Percentiles rank a stretch among this genome's conserved stretches.
These are phyloP conservation scores for Phytophthora foliorum DNA, from an alignment of 352 stramenopile genomes.

Conservation along the genomic window DNA sequence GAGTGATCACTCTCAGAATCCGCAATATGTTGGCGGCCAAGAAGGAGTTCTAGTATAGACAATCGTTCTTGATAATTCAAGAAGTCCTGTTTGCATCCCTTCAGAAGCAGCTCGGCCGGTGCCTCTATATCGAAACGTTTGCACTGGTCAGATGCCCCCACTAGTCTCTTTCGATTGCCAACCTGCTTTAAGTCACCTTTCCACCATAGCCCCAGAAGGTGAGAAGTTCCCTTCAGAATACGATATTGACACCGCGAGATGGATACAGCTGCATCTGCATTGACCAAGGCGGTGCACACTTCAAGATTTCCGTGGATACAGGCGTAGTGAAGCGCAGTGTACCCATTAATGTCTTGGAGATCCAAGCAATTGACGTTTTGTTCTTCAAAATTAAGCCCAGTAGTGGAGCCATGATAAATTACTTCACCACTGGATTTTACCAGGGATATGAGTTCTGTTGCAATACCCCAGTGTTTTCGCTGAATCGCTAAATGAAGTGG, in stretches of 20 bases:
- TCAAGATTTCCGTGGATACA: conserved; percentile 45
- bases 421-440: conserved; percentile 22
- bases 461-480: conserved; percentile 44
- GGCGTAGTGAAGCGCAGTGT: conserved; percentile 68
- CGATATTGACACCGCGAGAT: conserved; percentile 44
- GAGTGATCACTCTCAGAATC: not conserved
- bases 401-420: conserved; percentile 7
- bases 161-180: conserved; percentile 12
- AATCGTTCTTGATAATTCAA: conserved; percentile 30
- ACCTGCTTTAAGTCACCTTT: conserved; percentile 35
- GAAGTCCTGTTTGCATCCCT: conserved; percentile 26
- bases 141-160: conserved; percentile 8
- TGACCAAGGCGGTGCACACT: conserved; percentile 42
- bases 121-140: conserved; percentile 23
- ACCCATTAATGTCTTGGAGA: conserved; percentile 59
- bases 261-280: conserved; percentile 35
- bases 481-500: conserved; percentile 61
- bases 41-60: conserved; percentile 30
- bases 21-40: conserved; percentile 2
- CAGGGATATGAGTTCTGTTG: conserved; percentile 37
- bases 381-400: not conserved
- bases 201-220: conserved; percentile 45
- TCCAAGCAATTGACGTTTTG: conserved; percentile 30
- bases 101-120: conserved; percentile 31
- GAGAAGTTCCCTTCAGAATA: conserved; percentile 19